Percentiles rank a stretch among this genome's conserved stretches.
Conservation (phyloP, 2,329 filamentous ascomycete genomes). For the Simplicillium aogashimaense region DNA sequence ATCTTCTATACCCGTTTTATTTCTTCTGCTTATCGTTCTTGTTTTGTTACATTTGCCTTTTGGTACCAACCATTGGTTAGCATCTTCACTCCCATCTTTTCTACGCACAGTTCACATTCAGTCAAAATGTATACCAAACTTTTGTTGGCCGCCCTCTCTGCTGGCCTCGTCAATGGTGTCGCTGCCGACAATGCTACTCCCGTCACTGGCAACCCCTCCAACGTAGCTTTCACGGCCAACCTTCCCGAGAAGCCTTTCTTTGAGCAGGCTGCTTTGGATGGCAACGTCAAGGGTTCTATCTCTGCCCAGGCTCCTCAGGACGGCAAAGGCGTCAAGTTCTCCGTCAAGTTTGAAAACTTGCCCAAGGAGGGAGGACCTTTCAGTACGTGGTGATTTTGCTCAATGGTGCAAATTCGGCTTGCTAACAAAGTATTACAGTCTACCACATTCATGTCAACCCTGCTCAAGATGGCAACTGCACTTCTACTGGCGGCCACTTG, state of each 20-base stretch:
- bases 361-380: slow-evolving; percentile 49
- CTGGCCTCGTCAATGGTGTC: slow-evolving; percentile 17
- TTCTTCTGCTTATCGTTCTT: no score
- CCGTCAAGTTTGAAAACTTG: slow-evolving; percentile 47
- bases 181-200: slow-evolving; percentile 34
- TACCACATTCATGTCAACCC: slow-evolving; percentile 65
- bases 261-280: slow-evolving; percentile 31
- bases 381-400: slow-evolving; percentile 31
- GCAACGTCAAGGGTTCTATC: slow-evolving; percentile 46
- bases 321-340: slow-evolving; percentile 45
- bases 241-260: slow-evolving; percentile 45
- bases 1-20: no score
- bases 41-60: no score
- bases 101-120: not conserved
- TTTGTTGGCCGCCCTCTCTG: slow-evolving; percentile 16
- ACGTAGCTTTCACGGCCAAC: slow-evolving; percentile 41
- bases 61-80: no score
- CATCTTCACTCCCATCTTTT: not conserved
- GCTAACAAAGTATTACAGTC: slow-evolving; percentile 27
- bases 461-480: slow-evolving; percentile 66
- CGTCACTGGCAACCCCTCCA: slow-evolving; percentile 44
- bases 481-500: slow-evolving; percentile 54
- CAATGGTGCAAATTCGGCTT: no score
- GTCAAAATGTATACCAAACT: slow-evolving; percentile 11
- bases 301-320: slow-evolving; percentile 32